Evolutionary conservation across 164 flowering plant genomes (phyloP).

Genomic region (Annona cherimola): DNA sequence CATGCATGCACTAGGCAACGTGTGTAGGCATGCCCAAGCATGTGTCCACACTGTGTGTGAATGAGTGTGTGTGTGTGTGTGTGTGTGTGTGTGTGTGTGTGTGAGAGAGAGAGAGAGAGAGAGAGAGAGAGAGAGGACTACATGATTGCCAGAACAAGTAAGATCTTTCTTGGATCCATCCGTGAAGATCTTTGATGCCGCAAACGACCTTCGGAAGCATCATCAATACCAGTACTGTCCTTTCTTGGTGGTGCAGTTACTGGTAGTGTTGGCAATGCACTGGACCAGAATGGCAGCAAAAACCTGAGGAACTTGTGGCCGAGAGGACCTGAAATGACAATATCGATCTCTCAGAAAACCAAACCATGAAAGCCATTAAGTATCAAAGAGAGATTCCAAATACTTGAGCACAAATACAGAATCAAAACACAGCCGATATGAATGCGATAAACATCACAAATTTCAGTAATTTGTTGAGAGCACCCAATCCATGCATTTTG

Average conservation of each 20-base stretch:
- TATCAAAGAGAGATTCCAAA: not conserved
- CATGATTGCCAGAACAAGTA: constrained; percentile 90
- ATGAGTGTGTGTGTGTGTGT: not conserved
- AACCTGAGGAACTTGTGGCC: constrained; percentile 79
- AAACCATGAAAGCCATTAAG: not conserved
- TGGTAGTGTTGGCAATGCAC: constrained; percentile 85
- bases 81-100: too few species aligned
- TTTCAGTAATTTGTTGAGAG: not conserved
- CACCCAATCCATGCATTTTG: too few species aligned
- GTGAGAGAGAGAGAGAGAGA: constrained; percentile 1
- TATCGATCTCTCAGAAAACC: not conserved
- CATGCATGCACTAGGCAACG: not conserved
- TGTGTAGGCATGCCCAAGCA: not conserved
- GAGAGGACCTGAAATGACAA: constrained; percentile 58
- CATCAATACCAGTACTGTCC: constrained; percentile 56
- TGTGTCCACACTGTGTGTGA: not conserved
- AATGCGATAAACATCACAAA: not conserved
- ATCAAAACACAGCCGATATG: not conserved
- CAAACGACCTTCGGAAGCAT: constrained; percentile 58
- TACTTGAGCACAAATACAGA: not conserved
- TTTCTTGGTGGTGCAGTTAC: constrained; percentile 92
- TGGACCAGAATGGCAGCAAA: constrained; percentile 95
- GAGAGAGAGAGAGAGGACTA: constrained; percentile 22
- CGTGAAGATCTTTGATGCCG: constrained; percentile 76
- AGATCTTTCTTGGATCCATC: constrained; percentile 95